These are phyloP conservation scores for Marchantia polymorpha DNA, from an alignment of 225 moss, liverwort and hornwort genomes.

Conservation along the genomic window DNA sequence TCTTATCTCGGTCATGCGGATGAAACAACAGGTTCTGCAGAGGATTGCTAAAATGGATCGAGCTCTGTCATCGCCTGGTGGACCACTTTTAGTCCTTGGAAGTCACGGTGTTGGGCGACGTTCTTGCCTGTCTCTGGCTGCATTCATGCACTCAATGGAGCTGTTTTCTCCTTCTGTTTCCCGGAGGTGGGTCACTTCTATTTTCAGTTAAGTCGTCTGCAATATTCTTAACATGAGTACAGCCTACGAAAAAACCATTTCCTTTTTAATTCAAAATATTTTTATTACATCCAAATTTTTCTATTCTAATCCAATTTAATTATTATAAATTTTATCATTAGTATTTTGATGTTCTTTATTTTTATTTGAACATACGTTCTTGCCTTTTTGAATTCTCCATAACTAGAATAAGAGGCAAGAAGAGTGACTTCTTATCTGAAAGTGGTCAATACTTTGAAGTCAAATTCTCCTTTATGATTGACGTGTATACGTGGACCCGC, in stretches of 20 bases:
- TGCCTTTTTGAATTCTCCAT: no score
- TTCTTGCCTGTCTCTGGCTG: conserved; percentile 28
- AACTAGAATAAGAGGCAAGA: no score
- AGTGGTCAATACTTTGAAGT: background rate
- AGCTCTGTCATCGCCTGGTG: conserved; percentile 28
- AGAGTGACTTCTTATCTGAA: background rate
- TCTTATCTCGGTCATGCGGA: background rate
- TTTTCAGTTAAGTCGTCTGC: background rate
- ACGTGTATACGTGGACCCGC: background rate
- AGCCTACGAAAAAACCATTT: no score
- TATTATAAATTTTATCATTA: no score
- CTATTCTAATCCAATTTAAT: no score
- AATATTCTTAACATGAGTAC: background rate
- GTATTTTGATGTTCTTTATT: no score
- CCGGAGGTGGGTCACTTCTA: conserved; percentile 25
- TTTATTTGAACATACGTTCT: no score
- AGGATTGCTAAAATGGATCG: conserved; percentile 35
- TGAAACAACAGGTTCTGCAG: conserved; percentile 25
- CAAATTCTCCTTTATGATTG: background rate
- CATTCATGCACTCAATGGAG: conserved; percentile 32
- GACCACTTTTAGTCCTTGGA: conserved; percentile 27
- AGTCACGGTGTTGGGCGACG: conserved; percentile 24
- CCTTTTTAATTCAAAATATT: no score
- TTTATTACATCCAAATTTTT: no score
- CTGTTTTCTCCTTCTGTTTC: conserved; percentile 33